Conservation (phyloP, 1,284 basidiomycete genomes). For the Leccinum subspadiceum region DNA sequence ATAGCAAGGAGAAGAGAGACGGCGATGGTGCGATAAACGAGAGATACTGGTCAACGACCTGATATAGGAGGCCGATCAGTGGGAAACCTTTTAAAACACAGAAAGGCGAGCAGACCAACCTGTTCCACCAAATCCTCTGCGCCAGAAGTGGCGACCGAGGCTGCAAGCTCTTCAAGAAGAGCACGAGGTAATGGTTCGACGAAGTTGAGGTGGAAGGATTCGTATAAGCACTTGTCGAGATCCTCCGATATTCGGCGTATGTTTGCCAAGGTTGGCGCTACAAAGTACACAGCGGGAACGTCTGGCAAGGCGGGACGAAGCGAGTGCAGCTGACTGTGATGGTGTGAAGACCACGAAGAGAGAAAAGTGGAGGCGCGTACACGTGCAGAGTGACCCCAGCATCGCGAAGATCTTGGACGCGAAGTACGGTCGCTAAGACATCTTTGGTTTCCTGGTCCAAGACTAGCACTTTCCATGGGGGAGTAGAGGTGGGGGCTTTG, state of each 20-base stretch:
- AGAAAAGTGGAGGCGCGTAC: conserved; percentile 45
- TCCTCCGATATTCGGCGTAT: conserved; percentile 88
- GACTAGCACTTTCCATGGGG: conserved; percentile 95
- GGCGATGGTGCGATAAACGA: conserved; percentile 95
- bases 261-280: conserved; percentile 87
- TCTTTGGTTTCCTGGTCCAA: conserved; percentile 96
- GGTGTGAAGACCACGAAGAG: conserved; percentile 10
- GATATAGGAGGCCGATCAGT: conserved; percentile 3
- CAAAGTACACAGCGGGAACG: conserved; percentile 97
- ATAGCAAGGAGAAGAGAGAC: conserved; percentile 91
- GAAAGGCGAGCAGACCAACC: conserved; percentile 40
- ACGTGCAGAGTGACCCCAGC: conserved; percentile 97
- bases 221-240: conserved; percentile 85
- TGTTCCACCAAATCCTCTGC: conserved; percentile 83
- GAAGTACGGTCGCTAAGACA: conserved; percentile 89
- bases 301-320: conserved; percentile 88
- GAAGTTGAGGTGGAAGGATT: conserved; percentile 94
- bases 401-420: conserved; percentile 95
- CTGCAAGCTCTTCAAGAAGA: conserved; percentile 92
- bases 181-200: conserved; percentile 87
- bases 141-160: conserved; percentile 80
- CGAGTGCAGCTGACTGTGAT: conserved; percentile 83
- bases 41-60: conserved; percentile 95
- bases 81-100: neutral
- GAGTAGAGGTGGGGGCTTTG: conserved; percentile 51